Base-by-base conservation (phyloP, 2,329 filamentous ascomycete genomes). In the Alternaria novae-zelandiae region DNA sequence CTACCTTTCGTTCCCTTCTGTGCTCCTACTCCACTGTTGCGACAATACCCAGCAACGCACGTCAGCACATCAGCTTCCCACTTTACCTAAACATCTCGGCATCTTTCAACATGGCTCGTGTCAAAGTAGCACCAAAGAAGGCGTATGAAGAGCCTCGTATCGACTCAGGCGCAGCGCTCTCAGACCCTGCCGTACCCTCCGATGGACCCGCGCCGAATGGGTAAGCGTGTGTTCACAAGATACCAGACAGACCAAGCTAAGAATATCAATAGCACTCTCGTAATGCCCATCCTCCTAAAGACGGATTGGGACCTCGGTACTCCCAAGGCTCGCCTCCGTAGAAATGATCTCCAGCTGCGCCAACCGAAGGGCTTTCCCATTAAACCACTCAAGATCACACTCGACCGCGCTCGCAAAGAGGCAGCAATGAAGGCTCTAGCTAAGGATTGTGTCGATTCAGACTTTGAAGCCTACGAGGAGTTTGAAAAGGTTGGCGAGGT, bases 281-380 rank as follows among this genome's bases (percentile, higher is more conserved):
- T 44, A 6, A 50, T 59, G 45, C 45, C 57, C 15, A 47, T 28
- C 20, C 20, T 46, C 8, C 44, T 8, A 9, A 45, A 55, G n/a
- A 51, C 44, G 12, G 25, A 55, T 17, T 55, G 50, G 45, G 26
- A 59, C 17, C 50, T 44, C 21, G 50, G 50, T 21, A 13, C 26
- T n/a, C n/a, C 30, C 17, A 63, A 59, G 32, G 45, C 56, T 13
- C 56, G 32, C 21, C 54, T 54, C 20, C 17, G 45, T 6, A 45
- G 43, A 25, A 36, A 41, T 21, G 57, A 63, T 6, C 57, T 63
- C 12, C 36, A 56, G 12, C 32, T 63, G 17, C 50, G 36, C 21
- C 61, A 56, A n/a, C 61, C 62, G 26, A 23, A 62, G 17, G 59
- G 50, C 21, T 64, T 64, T 21, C 62, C 62, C 8, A 58, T 64